phyloP scores from a whole-genome alignment of 2,329 filamentous ascomycete genomes.

The Penicillium sp. region DNA sequence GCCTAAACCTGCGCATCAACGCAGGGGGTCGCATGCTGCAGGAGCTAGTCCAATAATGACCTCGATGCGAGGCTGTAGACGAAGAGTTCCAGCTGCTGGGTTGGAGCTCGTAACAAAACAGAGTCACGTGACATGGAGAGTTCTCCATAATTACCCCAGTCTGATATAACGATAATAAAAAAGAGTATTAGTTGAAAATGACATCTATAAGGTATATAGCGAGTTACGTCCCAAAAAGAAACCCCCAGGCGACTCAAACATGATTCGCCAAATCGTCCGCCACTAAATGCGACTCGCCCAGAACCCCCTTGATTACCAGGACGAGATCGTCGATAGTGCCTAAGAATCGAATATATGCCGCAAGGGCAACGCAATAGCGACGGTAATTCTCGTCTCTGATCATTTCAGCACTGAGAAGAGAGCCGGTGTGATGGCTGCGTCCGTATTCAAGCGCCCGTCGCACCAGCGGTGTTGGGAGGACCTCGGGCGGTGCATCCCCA shows the following conservation, averaged over 20 bases:
- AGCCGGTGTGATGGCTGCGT: slow-evolving; percentile 24
- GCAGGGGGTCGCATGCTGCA: no score
- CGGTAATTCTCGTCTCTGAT: slow-evolving; percentile 51
- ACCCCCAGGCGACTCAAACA: background rate
- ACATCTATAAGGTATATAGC: no score
- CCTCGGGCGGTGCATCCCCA: slow-evolving; percentile 53
- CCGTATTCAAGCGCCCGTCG: slow-evolving; percentile 40
- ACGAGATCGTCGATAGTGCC: slow-evolving; percentile 52
- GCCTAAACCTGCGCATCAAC: no score
- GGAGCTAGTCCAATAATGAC: no score
- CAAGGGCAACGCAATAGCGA: slow-evolving; percentile 54
- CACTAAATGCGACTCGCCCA: slow-evolving; percentile 50
- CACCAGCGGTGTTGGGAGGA: slow-evolving; percentile 54
- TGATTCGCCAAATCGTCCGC: slow-evolving; percentile 15
- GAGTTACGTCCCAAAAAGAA: no score
- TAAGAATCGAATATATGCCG: slow-evolving; percentile 52
- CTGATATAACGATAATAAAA: no score
- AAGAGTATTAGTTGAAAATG: no score
- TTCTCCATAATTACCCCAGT: no score
- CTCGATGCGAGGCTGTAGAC: no score
- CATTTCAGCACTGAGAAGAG: slow-evolving; percentile 36
- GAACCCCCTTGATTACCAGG: slow-evolving; percentile 47
- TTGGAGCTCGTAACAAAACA: no score
- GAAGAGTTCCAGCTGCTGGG: no score
- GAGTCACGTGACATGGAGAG: no score